Evolutionary conservation across 768 basidiomycete genomes (phyloP).

Genomic region (Tubosaeta sp.): DNA sequence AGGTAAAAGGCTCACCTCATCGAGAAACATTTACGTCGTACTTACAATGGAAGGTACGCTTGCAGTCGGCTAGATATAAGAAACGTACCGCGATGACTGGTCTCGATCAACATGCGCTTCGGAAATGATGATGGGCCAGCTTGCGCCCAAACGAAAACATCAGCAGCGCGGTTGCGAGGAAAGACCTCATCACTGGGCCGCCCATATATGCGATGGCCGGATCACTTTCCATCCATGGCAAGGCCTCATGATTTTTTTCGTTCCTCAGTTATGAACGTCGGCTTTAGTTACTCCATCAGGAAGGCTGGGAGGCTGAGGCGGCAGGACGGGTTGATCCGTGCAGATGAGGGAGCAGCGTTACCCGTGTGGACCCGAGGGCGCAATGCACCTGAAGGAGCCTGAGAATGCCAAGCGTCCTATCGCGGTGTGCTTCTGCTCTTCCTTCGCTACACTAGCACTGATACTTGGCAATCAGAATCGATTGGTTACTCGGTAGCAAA

Average conservation of each 20-base stretch:
- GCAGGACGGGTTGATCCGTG: neutral
- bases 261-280: neutral
- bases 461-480: neutral
- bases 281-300: neutral
- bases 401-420: neutral
- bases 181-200: neutral
- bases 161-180: neutral
- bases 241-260: neutral
- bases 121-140: neutral
- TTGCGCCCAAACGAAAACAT: neutral
- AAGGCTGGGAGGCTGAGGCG: neutral
- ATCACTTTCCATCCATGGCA: neutral
- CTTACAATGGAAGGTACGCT: neutral
- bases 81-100: neutral
- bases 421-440: neutral
- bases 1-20: neutral
- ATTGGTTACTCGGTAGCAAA: neutral
- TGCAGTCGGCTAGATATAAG: neutral
- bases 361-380: neutral
- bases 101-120: neutral
- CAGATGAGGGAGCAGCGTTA: neutral
- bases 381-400: neutral
- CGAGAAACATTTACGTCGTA: neutral
- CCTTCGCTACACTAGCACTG: neutral
- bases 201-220: neutral